These are phyloP conservation scores for Picea glauca DNA, from an alignment of 75 land plant species.

Conservation along the genomic window DNA sequence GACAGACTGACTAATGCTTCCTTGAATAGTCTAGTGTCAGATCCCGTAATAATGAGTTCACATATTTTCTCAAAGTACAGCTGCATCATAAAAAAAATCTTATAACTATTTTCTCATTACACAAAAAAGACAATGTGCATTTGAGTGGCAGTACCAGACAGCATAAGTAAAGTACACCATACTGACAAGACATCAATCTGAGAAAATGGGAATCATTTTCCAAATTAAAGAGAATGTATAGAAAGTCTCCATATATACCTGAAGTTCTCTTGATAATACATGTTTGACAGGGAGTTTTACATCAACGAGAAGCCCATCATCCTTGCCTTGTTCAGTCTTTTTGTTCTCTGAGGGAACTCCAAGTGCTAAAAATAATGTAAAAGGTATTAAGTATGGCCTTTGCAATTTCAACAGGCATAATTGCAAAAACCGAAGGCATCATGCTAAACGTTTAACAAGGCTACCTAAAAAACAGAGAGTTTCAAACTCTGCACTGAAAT, in stretches of 20 bases:
- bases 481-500: background rate
- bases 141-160: background rate
- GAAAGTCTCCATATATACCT: constrained; percentile 35
- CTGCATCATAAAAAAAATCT: constrained; percentile 35
- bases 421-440: background rate
- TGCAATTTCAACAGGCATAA: background rate
- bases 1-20: constrained; percentile 77
- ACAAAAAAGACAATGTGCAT: background rate
- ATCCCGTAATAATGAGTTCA: constrained; percentile 55
- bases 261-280: constrained; percentile 82
- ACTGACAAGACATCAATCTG: background rate
- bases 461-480: background rate
- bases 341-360: constrained; percentile 48
- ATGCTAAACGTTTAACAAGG: background rate
- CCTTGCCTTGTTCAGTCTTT: constrained; percentile 47
- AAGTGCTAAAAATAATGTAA: constrained; percentile 35
- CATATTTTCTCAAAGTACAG: constrained; percentile 89
- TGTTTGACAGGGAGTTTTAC: constrained; percentile 79
- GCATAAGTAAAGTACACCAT: background rate
- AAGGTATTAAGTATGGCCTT: background rate
- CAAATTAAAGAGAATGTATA: background rate
- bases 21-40: constrained; percentile 52
- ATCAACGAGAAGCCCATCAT: constrained; percentile 62
- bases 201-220: background rate
- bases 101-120: background rate